phyloP scores from a whole-genome alignment of 2,329 filamentous ascomycete genomes.

The Aspergillus alliaceus region DNA sequence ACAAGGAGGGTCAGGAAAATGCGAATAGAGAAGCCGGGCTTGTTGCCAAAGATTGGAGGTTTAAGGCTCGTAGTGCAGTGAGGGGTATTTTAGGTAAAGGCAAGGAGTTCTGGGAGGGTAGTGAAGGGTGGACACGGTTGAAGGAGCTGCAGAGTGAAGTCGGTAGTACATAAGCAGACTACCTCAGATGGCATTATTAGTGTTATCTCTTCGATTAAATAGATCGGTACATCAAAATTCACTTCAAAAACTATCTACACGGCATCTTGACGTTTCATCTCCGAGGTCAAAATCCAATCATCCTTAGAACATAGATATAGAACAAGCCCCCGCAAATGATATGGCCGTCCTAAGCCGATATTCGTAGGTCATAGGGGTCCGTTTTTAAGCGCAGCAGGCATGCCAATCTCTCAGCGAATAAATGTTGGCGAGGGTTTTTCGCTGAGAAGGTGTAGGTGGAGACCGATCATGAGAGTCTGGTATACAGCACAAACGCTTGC shows the following conservation, averaged over 20 bases:
- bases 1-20: constrained; percentile 55
- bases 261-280: not conserved
- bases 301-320: not conserved
- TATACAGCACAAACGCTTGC: not conserved
- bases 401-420: not conserved
- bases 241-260: not conserved
- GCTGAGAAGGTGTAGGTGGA: not conserved
- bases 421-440: too few relatives aligned
- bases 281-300: not conserved
- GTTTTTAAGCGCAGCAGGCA: not conserved
- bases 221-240: not conserved
- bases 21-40: constrained; percentile 51
- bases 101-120: constrained; percentile 80
- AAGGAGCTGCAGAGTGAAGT: constrained; percentile 41
- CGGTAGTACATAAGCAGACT: constrained; percentile 12
- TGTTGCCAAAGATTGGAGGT: constrained; percentile 80
- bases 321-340: too few relatives aligned
- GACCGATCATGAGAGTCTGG: not conserved
- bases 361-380: not conserved
- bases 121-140: constrained; percentile 39
- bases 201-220: not conserved
- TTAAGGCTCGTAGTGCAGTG: constrained; percentile 82
- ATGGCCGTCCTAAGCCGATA: not conserved
- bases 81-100: constrained; percentile 80
- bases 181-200: not conserved